A percentile compares a stretch with the other conserved stretches of the same genome.
Evolutionary conservation across 169 alveolate species (phyloP).

Genomic region (Plasmodium relictum): DNA sequence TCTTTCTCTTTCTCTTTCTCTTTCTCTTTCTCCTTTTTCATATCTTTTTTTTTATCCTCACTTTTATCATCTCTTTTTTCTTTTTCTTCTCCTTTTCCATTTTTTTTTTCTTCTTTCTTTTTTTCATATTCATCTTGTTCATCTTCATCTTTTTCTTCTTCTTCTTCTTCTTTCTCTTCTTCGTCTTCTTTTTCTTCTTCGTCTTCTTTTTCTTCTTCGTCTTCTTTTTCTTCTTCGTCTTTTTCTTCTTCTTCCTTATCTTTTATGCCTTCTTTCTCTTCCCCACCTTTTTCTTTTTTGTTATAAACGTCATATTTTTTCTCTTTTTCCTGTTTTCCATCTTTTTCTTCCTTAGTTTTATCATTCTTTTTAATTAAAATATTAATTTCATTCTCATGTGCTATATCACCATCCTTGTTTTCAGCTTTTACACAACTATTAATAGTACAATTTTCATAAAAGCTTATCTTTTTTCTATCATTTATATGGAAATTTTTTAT

Average conservation of each 20-base stretch:
- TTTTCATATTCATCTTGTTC: background rate
- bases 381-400: background rate
- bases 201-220: background rate
- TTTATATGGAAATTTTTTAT: background rate
- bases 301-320: background rate
- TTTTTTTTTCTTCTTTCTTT: background rate
- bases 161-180: background rate
- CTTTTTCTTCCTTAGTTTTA: background rate
- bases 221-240: background rate
- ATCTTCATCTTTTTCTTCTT: background rate
- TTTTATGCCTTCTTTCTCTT: background rate
- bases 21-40: no score
- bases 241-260: background rate
- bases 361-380: background rate
- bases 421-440: conserved; percentile 17
- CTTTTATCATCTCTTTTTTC: background rate
- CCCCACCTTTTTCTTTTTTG: background rate
- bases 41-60: background rate
- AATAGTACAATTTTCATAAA: conserved; percentile 17
- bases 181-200: background rate
- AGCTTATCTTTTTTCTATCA: background rate
- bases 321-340: background rate
- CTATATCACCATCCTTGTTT: background rate
- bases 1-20: background rate
- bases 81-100: background rate